These are phyloP conservation scores for Metschnikowia santaceciliae DNA, from an alignment of 805 yeast species.

Conservation along the genomic window DNA sequence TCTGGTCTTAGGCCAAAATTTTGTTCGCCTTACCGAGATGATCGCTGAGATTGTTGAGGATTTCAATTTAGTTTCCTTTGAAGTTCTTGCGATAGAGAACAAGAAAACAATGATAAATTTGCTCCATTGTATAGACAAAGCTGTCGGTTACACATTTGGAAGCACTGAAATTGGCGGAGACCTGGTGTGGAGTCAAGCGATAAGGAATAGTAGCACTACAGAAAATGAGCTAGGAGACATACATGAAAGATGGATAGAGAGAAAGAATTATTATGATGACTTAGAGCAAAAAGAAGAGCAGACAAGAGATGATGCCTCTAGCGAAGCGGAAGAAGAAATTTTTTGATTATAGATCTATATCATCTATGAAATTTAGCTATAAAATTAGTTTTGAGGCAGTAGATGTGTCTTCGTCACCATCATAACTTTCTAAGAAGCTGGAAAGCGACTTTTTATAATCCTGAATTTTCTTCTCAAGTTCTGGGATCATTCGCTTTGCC, in stretches of 20 bases:
- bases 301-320: slow-evolving; percentile 10
- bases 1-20: slow-evolving; percentile 55
- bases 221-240: slow-evolving; percentile 57
- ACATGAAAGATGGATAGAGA: slow-evolving; percentile 94
- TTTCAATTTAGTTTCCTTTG: slow-evolving; percentile 81
- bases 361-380: background rate
- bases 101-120: slow-evolving; percentile 86
- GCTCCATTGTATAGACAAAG: slow-evolving; percentile 75
- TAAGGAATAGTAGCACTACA: slow-evolving; percentile 66
- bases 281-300: slow-evolving; percentile 25
- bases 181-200: slow-evolving; percentile 94
- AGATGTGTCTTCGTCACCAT: slow-evolving; percentile 32
- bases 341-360: background rate
- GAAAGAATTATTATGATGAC: slow-evolving; percentile 72
- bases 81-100: slow-evolving; percentile 87
- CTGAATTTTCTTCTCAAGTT: slow-evolving; percentile 16
- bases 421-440: slow-evolving; percentile 33
- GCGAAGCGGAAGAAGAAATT: slow-evolving; percentile 15
- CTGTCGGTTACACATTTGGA: slow-evolving; percentile 92
- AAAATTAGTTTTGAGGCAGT: slow-evolving; percentile 22
- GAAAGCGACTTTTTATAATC: slow-evolving; percentile 38
- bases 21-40: slow-evolving; percentile 64
- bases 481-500: slow-evolving; percentile 35
- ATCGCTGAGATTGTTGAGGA: slow-evolving; percentile 84
- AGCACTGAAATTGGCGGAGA: slow-evolving; percentile 96